phyloP scores from a whole-genome alignment of 306 rosid species.

The Cucurbita ficifolia region DNA sequence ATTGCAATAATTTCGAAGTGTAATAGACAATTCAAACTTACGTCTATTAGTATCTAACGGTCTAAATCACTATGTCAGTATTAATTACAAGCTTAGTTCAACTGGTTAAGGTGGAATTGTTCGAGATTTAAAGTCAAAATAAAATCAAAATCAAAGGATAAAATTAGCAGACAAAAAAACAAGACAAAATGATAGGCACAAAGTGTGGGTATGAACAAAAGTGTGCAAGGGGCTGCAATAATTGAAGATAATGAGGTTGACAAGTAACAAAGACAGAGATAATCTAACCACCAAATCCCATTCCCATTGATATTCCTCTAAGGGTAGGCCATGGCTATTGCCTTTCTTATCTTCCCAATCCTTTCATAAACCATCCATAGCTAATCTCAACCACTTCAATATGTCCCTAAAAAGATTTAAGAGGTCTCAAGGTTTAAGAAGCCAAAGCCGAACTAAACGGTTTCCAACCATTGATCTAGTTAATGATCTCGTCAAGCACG shows the following conservation, averaged over 20 bases:
- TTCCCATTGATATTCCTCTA: neutral
- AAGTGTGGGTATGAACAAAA: neutral
- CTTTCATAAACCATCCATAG: neutral
- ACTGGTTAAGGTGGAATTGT: no score
- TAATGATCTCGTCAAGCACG: no score
- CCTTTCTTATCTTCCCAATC: neutral
- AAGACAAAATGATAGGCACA: neutral
- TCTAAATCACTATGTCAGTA: no score
- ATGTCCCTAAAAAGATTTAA: neutral
- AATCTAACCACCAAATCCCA: neutral
- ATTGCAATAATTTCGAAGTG: no score
- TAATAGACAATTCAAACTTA: no score
- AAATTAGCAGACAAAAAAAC: no score
- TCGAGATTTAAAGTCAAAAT: no score
- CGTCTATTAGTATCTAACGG: no score
- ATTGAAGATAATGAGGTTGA: neutral
- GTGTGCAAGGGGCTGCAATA: neutral
- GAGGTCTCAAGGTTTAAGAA: no score
- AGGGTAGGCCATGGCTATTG: neutral
- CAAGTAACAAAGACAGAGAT: neutral
- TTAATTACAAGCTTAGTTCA: no score
- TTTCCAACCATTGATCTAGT: no score
- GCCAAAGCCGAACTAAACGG: no score
- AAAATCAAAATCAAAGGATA: neutral
- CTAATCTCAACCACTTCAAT: neutral